These are phyloP conservation scores for Penicillium atrosanguineum DNA, from an alignment of 495 filamentous ascomycete genomes.

Conservation along the genomic window DNA sequence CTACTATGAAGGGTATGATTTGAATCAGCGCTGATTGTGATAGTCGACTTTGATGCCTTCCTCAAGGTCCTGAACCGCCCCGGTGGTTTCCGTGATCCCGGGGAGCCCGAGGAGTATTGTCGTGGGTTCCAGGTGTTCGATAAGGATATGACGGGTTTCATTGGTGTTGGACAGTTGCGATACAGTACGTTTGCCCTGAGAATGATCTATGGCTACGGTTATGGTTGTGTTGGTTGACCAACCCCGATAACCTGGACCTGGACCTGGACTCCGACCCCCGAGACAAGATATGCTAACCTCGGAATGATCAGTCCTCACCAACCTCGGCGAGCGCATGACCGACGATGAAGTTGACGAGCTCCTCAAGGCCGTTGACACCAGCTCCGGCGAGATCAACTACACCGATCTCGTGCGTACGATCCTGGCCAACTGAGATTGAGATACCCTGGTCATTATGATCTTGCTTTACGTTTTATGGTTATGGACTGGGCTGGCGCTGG, in stretches of 20 bases:
- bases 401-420: slow-evolving; percentile 92
- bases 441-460: slow-evolving; percentile 17
- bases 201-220: no score
- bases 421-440: slow-evolving; percentile 71
- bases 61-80: slow-evolving; percentile 92
- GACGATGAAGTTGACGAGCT: slow-evolving; percentile 98
- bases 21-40: not conserved
- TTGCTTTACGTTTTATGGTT: not conserved
- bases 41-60: slow-evolving; percentile 98
- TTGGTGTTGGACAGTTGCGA: slow-evolving; percentile 92
- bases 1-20: not conserved
- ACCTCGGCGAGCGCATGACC: slow-evolving; percentile 97
- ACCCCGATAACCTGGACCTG: no score
- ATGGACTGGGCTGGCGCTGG: not conserved
- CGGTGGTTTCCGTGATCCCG: slow-evolving; percentile 95
- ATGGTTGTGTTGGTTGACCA: not conserved
- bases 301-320: slow-evolving; percentile 70
- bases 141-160: slow-evolving; percentile 97
- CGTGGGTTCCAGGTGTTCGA: slow-evolving; percentile 98
- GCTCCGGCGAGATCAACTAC: slow-evolving; percentile 94
- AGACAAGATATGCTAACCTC: not conserved
- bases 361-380: slow-evolving; percentile 93
- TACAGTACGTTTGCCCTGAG: slow-evolving; percentile 73
- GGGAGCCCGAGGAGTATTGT: slow-evolving; percentile 96
- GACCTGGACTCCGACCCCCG: no score